phyloP scores from a whole-genome alignment of 2,329 filamentous ascomycete species.

The Colletotrichum sp. region DNA sequence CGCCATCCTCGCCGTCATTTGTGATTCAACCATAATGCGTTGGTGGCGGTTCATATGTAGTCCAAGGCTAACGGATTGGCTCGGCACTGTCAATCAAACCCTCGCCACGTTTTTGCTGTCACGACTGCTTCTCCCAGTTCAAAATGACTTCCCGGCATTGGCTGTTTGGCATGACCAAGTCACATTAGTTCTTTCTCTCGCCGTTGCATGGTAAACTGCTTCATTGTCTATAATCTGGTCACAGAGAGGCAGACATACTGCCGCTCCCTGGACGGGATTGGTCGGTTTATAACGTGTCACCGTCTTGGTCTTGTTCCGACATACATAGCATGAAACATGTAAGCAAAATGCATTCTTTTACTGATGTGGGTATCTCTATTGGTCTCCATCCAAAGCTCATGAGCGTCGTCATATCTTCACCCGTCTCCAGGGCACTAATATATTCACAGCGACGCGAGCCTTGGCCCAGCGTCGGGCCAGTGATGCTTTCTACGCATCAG shows the following conservation, averaged over 20 bases:
- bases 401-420: background rate
- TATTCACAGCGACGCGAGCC: too few relatives aligned
- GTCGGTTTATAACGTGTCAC: fast-evolving
- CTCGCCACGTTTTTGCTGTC: background rate
- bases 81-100: background rate
- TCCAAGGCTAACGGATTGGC: background rate
- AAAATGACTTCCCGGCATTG: background rate
- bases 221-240: background rate
- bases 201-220: fast-evolving
- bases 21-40: background rate
- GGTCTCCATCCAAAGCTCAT: background rate
- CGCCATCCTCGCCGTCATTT: background rate
- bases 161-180: background rate
- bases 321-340: background rate
- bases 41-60: fast-evolving
- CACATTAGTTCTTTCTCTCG: background rate
- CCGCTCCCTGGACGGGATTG: fast-evolving
- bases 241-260: background rate
- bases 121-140: background rate
- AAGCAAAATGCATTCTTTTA: background rate
- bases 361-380: constrained; percentile 14
- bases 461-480: background rate
- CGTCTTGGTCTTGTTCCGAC: fast-evolving
- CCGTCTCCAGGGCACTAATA: background rate
- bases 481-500: background rate